These are phyloP conservation scores for Aspergillus oerlinghausenensis DNA, from an alignment of 2,329 filamentous ascomycete genomes.

Conservation along the genomic window DNA sequence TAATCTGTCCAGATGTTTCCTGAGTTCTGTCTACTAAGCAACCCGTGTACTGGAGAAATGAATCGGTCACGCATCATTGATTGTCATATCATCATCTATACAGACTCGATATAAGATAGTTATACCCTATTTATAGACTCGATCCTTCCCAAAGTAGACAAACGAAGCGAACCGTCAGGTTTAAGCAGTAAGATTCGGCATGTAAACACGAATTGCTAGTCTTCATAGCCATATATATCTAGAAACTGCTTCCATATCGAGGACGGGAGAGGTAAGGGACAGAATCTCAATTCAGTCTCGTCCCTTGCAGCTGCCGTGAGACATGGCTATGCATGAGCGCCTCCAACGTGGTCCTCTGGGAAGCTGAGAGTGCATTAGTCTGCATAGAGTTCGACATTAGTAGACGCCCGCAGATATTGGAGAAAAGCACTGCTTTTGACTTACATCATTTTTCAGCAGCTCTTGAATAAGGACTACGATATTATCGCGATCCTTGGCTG, in stretches of 20 bases:
- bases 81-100: neutral
- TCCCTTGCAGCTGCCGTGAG: constrained; percentile 15
- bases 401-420: neutral
- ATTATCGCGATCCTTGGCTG: constrained; percentile 39
- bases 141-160: neutral
- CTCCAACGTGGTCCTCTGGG: constrained; percentile 25
- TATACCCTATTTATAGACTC: neutral
- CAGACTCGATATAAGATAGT: neutral
- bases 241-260: neutral
- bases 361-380: constrained; percentile 24
- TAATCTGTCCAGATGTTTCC: constrained; percentile 38
- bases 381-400: constrained; percentile 12
- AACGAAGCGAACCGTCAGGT: neutral
- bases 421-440: constrained; percentile 8
- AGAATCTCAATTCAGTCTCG: neutral
- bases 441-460: constrained; percentile 37
- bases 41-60: neutral
- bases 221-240: neutral
- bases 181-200: neutral
- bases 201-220: neutral
- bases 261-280: neutral
- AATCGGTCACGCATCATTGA: neutral
- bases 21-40: neutral
- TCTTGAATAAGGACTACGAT: constrained; percentile 36
- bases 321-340: constrained; percentile 24